Percentiles rank a stretch among this genome's conserved stretches.
Evolutionary conservation across 1,139 yeast species (phyloP).

Genomic region (Debaryomyces psychrophilus): DNA sequence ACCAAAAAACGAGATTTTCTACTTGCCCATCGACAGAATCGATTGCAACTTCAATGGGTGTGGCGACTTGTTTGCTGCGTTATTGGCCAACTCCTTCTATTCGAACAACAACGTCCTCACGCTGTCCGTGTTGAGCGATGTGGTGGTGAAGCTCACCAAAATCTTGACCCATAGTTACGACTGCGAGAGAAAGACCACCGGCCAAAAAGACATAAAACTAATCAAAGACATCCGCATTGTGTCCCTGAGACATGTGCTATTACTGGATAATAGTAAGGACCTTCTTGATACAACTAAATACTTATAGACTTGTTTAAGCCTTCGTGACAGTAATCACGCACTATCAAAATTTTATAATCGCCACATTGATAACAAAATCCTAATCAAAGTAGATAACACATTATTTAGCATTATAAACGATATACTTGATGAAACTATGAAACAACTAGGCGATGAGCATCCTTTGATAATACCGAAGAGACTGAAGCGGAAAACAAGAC

Average conservation of each 20-base stretch:
- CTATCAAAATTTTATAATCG: slow-evolving; percentile 8
- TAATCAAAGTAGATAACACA: background rate
- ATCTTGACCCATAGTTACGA: slow-evolving; percentile 34
- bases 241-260: slow-evolving; percentile 27
- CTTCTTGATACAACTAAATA: slow-evolving; percentile 13
- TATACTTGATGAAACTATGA: slow-evolving; percentile 6
- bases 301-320: slow-evolving; percentile 10
- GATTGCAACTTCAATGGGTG: slow-evolving; percentile 47
- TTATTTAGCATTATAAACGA: background rate
- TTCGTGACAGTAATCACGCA: background rate
- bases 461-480: background rate
- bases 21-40: slow-evolving; percentile 35
- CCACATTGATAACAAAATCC: slow-evolving; percentile 8
- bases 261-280: slow-evolving; percentile 15
- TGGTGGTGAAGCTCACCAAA: slow-evolving; percentile 31
- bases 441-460: background rate
- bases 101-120: slow-evolving; percentile 24
- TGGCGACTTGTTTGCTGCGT: slow-evolving; percentile 49
- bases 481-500: background rate
- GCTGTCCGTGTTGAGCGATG: slow-evolving; percentile 31
- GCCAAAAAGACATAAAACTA: slow-evolving; percentile 19
- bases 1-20: slow-evolving; percentile 21
- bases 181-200: slow-evolving; percentile 22
- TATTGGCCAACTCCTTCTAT: slow-evolving; percentile 39
- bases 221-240: slow-evolving; percentile 37